A percentile compares a stretch with the other conserved stretches of the same genome.
Evolutionary conservation across 2,329 filamentous ascomycete genomes (phyloP).

Genomic region (Sordariomycetes sp.): DNA sequence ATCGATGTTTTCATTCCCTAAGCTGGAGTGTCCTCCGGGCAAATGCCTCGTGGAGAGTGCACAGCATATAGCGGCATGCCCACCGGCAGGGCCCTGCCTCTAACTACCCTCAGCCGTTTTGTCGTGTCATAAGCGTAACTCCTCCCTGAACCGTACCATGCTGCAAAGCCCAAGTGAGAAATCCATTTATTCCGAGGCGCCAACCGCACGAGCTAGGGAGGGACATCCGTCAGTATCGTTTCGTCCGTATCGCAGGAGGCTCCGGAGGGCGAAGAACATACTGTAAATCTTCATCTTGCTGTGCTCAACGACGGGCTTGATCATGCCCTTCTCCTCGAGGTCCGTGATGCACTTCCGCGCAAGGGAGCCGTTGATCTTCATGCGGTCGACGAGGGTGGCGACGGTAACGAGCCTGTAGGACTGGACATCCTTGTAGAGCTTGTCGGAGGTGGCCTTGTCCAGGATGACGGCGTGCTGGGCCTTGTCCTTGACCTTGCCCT

Average conservation of each 20-base stretch:
- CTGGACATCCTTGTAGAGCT: slow-evolving; percentile 99
- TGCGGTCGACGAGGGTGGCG: slow-evolving; percentile 94
- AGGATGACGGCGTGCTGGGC: slow-evolving; percentile 98
- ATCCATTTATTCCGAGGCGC: slow-evolving; percentile 31
- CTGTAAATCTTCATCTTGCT: slow-evolving; percentile 98
- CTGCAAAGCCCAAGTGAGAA: slow-evolving; percentile 5
- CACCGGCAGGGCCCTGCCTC: slow-evolving; percentile 2
- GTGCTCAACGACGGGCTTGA: slow-evolving; percentile 95
- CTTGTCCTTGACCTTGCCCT: slow-evolving; percentile 96
- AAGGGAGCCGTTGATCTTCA: slow-evolving; percentile 99
- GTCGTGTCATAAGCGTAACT: slow-evolving; percentile 4
- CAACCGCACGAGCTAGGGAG: slow-evolving; percentile 47
- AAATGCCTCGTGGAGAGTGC: slow-evolving; percentile 4
- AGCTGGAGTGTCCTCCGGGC: slow-evolving; percentile 3
- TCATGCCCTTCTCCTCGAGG: slow-evolving; percentile 95
- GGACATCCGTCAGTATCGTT: background rate
- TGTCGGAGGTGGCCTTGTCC: slow-evolving; percentile 95
- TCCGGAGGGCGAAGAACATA: slow-evolving; percentile 25
- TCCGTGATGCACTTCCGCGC: slow-evolving; percentile 82
- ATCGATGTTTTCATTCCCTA: slow-evolving; percentile 4
- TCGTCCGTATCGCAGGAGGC: background rate
- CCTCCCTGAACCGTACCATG: slow-evolving; percentile 5
- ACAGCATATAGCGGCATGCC: background rate
- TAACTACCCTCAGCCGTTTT: slow-evolving; percentile 5
- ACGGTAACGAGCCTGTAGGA: slow-evolving; percentile 99